A percentile compares a stretch with the other conserved stretches of the same genome.
These are phyloP conservation scores for Chlorella vulgaris DNA, from an alignment of 139 green algal genomes.

Conservation along the genomic window DNA sequence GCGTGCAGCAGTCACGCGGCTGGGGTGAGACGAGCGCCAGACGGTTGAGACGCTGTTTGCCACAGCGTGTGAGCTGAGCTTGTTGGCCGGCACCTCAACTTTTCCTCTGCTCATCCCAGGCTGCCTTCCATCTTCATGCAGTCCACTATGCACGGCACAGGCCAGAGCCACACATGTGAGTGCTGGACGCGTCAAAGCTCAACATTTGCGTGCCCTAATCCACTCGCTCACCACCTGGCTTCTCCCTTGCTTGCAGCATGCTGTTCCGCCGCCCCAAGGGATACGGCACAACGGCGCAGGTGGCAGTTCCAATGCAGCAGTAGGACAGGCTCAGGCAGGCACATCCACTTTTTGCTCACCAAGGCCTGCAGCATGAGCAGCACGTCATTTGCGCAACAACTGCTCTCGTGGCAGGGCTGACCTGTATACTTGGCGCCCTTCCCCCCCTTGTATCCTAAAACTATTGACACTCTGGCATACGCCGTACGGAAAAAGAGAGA, in stretches of 20 bases:
- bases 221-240: not conserved
- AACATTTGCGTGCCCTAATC: not conserved
- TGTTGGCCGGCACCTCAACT: no score
- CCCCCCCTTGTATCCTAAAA: no score
- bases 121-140: no score
- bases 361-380: no score
- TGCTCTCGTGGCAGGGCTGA: no score
- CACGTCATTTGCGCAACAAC: no score
- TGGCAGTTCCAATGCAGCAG: slow-evolving; percentile 40
- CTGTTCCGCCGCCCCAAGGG: slow-evolving; percentile 83
- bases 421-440: not conserved
- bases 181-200: not conserved
- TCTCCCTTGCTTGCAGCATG: slow-evolving; percentile 21
- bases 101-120: no score
- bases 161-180: not conserved
- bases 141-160: slow-evolving; percentile 19
- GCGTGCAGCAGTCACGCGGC: slow-evolving; percentile 96
- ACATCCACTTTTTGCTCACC: not conserved
- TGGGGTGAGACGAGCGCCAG: slow-evolving; percentile 73
- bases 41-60: no score
- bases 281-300: slow-evolving; percentile 39
- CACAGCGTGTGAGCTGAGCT: no score
- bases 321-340: not conserved
- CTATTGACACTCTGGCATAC: no score
- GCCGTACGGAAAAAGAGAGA: no score